Evolutionary conservation across 306 rosid species (phyloP), one percentile per base, ranked within the genome.

Genomic region (Delonix regia): DNA sequence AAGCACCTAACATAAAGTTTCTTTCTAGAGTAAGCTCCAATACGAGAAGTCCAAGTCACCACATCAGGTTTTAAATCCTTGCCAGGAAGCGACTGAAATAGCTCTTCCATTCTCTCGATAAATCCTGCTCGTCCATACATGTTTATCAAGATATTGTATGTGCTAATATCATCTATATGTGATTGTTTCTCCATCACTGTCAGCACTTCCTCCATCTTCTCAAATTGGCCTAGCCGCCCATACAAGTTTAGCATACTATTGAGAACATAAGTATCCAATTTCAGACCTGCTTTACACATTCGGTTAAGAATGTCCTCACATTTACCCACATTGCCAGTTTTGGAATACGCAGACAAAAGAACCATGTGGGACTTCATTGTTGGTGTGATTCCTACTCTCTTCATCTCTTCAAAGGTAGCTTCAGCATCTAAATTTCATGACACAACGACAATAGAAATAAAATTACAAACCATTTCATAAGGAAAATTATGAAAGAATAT

Each of bases 341-440:
- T 88, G 16, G 98, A 93, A 85, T 88, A 90, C 59, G 97, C 97
- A 11, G 94, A 91, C 18, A 91, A 65, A 78, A 95, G 98, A 65
- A 93, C 90, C 99, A 93, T 91, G 78, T 93, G 98, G 73, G 99
- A 95, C 81, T 93, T 95, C 94, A 91, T 91, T 44, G 98, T 93
- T 78, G 96, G 98, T 34, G 86, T 91, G 60, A 95, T 91, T 70
- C 98, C 98, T 52, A 90, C 80, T 81, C 89, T 85, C 77, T 85
- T 90, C 98, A 91, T 95, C 76, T 91, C 96, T 69, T 93, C 85
- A 74, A 95, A 95, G 56, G 83, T 79, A 22, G 89, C 85, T 81
- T 88, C 86, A 8, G 99, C 97, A 77, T 93, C 97, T 93, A 76
- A 53, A 47, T 68, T 83, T 47, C 57, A 67, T 27, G 13, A 33